phyloP scores from a whole-genome alignment of 495 filamentous ascomycete genomes.

The Penicillium chermesinum region DNA sequence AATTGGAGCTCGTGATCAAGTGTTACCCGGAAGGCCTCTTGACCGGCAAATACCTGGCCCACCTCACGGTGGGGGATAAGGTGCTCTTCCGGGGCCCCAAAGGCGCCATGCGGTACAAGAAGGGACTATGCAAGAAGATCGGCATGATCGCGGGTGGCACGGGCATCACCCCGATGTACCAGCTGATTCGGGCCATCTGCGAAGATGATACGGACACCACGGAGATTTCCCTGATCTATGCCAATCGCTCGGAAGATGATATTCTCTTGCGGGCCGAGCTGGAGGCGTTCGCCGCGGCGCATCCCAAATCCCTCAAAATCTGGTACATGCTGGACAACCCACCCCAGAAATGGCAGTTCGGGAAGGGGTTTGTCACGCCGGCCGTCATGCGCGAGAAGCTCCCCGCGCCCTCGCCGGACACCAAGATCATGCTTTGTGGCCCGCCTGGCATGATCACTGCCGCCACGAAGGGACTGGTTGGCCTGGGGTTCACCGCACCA shows the following conservation, averaged over 20 bases:
- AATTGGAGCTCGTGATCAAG: slow-evolving; percentile 45
- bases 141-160: slow-evolving; percentile 51
- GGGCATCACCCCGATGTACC: slow-evolving; percentile 55
- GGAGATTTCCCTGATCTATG: slow-evolving; percentile 44
- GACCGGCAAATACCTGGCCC: slow-evolving; percentile 42
- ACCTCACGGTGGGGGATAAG: slow-evolving; percentile 36
- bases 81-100: slow-evolving; percentile 47
- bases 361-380: slow-evolving; percentile 24
- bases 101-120: slow-evolving; percentile 40
- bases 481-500: slow-evolving; percentile 11
- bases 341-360: slow-evolving; percentile 23
- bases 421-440: slow-evolving; percentile 37
- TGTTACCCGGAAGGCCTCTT: slow-evolving; percentile 46
- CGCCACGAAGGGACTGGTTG: slow-evolving; percentile 22
- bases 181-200: slow-evolving; percentile 48
- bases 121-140: slow-evolving; percentile 31
- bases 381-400: slow-evolving; percentile 20
- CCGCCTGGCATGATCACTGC: slow-evolving; percentile 39
- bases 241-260: slow-evolving; percentile 37
- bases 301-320: slow-evolving; percentile 39
- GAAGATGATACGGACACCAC: slow-evolving; percentile 46
- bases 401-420: slow-evolving; percentile 20
- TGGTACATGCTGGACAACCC: slow-evolving; percentile 42
- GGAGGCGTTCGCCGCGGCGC: slow-evolving; percentile 39
- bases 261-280: slow-evolving; percentile 42